Percentiles rank a stretch among this genome's conserved stretches.
These are phyloP conservation scores for Wickerhamomyces bovis DNA, from an alignment of 805 yeast species.

Conservation along the genomic window DNA sequence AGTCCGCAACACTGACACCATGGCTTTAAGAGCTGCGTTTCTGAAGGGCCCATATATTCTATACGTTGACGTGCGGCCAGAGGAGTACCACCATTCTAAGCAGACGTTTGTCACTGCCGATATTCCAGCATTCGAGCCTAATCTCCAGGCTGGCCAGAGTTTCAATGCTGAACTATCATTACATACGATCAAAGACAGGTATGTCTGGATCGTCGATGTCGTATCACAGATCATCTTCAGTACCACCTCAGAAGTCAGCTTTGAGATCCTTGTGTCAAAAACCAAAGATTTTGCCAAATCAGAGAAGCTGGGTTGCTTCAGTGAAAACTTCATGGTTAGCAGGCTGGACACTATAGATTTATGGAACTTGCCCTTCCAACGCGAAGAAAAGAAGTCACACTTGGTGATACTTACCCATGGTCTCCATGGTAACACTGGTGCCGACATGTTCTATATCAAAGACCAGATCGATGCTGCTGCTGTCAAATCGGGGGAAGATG, in stretches of 20 bases:
- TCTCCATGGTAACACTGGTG: conserved; percentile 66
- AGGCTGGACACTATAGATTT: conserved; percentile 55
- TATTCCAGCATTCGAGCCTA: conserved; percentile 72
- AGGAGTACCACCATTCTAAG: conserved; percentile 46
- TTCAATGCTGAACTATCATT: conserved; percentile 55
- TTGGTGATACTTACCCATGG: conserved; percentile 74
- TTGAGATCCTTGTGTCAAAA: conserved; percentile 51
- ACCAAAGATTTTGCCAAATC: conserved; percentile 25
- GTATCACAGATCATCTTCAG: conserved; percentile 68
- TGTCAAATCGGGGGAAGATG: conserved; percentile 38
- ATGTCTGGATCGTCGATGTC: conserved; percentile 68
- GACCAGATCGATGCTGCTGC: conserved; percentile 53
- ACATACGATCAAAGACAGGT: conserved; percentile 51
- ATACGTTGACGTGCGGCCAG: conserved; percentile 61
- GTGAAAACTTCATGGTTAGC: conserved; percentile 38
- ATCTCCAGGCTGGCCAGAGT: conserved; percentile 61
- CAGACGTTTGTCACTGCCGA: conserved; percentile 62
- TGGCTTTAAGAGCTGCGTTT: conserved; percentile 63
- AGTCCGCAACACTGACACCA: conserved; percentile 56
- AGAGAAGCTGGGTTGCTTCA: conserved; percentile 28
- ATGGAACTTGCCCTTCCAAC: conserved; percentile 60
- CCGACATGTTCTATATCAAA: conserved; percentile 69
- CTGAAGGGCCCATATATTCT: conserved; percentile 72
- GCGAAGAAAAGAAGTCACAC: conserved; percentile 43
- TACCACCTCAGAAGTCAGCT: conserved; percentile 51